phyloP scores from a whole-genome alignment of 2,329 filamentous ascomycete species.

The Knoxdaviesia capensis region DNA sequence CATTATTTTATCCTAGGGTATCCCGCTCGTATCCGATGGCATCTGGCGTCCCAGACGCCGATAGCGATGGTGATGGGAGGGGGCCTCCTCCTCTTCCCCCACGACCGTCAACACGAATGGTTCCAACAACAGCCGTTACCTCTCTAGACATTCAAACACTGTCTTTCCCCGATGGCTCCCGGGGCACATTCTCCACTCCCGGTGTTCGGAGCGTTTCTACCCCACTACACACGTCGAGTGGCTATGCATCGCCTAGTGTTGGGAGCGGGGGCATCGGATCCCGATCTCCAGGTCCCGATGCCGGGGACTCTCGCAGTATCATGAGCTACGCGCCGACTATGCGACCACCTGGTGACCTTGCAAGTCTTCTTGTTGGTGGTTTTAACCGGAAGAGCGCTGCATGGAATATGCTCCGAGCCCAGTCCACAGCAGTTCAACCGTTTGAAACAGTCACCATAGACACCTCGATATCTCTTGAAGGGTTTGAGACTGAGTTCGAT shows the following conservation, averaged over 20 bases:
- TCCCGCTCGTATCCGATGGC: too few species aligned
- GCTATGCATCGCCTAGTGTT: conserved; percentile 17
- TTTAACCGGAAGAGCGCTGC: conserved; percentile 44
- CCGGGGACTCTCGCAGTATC: conserved; percentile 44
- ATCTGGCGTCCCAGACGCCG: too few species aligned
- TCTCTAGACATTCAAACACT: conserved; percentile 63
- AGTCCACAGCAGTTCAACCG: conserved; percentile 36
- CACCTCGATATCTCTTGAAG: conserved; percentile 32
- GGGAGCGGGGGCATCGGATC: conserved; percentile 7
- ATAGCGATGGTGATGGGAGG: too few species aligned
- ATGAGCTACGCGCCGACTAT: conserved; percentile 44
- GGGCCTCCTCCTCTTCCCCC: conserved; percentile 34
- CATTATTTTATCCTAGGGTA: too few species aligned
- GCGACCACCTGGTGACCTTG: conserved; percentile 49
- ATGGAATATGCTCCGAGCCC: conserved; percentile 45
- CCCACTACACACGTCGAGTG: conserved; percentile 15
- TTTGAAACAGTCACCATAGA: conserved; percentile 32
- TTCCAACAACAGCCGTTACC: conserved; percentile 66
- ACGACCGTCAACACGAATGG: conserved; percentile 13
- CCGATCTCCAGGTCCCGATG: conserved; percentile 19
- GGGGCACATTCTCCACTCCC: conserved; percentile 37
- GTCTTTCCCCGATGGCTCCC: conserved; percentile 48
- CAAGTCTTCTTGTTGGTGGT: conserved; percentile 62
- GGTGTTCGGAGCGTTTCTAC: conserved; percentile 16
- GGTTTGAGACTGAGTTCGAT: conserved; percentile 64